Percentiles rank a stretch among this genome's conserved stretches.
Conservation (phyloP, 2,329 filamentous ascomycete species). For the Colletotrichum eleusines region DNA sequence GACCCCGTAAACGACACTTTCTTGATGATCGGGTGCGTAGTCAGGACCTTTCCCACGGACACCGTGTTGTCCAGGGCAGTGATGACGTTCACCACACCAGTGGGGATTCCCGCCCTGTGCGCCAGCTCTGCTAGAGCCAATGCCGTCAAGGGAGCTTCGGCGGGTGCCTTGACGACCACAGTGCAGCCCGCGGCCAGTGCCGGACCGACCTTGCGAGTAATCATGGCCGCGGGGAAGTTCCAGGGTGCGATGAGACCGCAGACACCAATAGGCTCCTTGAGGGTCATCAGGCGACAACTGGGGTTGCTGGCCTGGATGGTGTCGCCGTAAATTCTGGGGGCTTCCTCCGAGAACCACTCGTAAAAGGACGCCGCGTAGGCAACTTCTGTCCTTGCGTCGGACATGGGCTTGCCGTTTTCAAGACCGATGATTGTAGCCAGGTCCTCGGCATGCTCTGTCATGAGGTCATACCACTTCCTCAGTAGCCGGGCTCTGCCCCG, state of each 20-base stretch:
- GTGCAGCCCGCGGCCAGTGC: slow-evolving; percentile 75
- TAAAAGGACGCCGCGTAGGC: slow-evolving; percentile 71
- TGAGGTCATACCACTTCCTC: slow-evolving; percentile 75
- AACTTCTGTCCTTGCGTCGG: slow-evolving; percentile 70
- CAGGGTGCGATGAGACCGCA: slow-evolving; percentile 82
- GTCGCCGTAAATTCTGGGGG: slow-evolving; percentile 69
- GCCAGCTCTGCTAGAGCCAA: slow-evolving; percentile 76
- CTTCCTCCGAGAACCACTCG: slow-evolving; percentile 75
- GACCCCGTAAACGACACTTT: slow-evolving; percentile 86
- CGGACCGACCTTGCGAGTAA: slow-evolving; percentile 80
- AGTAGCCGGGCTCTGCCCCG: slow-evolving; percentile 71
- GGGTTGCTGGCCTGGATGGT: slow-evolving; percentile 70
- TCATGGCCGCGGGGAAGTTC: slow-evolving; percentile 70
- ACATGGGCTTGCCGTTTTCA: slow-evolving; percentile 78
- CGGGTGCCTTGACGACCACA: slow-evolving; percentile 74
- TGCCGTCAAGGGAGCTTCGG: slow-evolving; percentile 75
- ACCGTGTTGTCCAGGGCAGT: slow-evolving; percentile 64
- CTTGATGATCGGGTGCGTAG: slow-evolving; percentile 76
- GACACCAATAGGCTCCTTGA: slow-evolving; percentile 82
- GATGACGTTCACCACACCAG: slow-evolving; percentile 81
- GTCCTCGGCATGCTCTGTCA: slow-evolving; percentile 75
- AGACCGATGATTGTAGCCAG: slow-evolving; percentile 76
- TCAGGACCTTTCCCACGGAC: slow-evolving; percentile 72
- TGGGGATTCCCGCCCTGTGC: slow-evolving; percentile 80
- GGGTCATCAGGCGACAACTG: slow-evolving; percentile 68